These are phyloP conservation scores for Wickerhamomyces chambardii DNA, from an alignment of 805 yeast species.

Conservation along the genomic window DNA sequence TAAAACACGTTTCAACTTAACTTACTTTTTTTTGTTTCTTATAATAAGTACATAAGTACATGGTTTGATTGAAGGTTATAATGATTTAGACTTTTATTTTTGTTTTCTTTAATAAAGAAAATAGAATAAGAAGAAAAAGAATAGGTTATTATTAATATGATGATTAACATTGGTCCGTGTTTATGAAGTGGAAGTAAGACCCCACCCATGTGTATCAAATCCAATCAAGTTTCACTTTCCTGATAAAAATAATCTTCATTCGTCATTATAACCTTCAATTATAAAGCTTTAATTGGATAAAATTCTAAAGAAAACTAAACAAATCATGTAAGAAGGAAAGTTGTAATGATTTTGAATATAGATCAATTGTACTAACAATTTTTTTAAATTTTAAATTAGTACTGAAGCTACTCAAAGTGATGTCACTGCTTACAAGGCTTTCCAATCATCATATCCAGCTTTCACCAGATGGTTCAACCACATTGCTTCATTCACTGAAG, in stretches of 20 bases:
- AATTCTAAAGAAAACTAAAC: too few relatives aligned
- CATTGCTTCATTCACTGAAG: conserved; percentile 87
- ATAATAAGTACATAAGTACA: too few relatives aligned
- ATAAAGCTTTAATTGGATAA: not conserved
- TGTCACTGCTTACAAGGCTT: conserved; percentile 89
- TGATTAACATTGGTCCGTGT: conserved; percentile 91
- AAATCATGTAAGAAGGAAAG: too few relatives aligned
- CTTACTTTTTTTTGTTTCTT: too few relatives aligned
- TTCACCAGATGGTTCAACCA: conserved; percentile 99
- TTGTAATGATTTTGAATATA: not conserved
- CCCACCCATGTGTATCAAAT: conserved; percentile 89
- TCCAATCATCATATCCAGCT: conserved; percentile 85
- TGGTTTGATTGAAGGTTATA: too few relatives aligned
- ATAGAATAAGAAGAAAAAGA: not conserved
- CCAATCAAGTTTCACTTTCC: conserved; percentile 33
- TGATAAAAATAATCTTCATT: conserved; percentile 12
- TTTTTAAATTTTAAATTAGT: conserved; percentile 32
- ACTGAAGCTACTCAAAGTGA: conserved; percentile 93
- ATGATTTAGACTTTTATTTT: too few relatives aligned
- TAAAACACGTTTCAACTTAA: too few relatives aligned
- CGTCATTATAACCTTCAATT: not conserved
- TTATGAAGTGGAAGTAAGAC: conserved; percentile 94
- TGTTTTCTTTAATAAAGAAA: not conserved
- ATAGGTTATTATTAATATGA: conserved; percentile 27
- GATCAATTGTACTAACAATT: conserved; percentile 9